Evolutionary conservation across 768 basidiomycete genomes (phyloP).

Genomic region (Leccinum boreale): DNA sequence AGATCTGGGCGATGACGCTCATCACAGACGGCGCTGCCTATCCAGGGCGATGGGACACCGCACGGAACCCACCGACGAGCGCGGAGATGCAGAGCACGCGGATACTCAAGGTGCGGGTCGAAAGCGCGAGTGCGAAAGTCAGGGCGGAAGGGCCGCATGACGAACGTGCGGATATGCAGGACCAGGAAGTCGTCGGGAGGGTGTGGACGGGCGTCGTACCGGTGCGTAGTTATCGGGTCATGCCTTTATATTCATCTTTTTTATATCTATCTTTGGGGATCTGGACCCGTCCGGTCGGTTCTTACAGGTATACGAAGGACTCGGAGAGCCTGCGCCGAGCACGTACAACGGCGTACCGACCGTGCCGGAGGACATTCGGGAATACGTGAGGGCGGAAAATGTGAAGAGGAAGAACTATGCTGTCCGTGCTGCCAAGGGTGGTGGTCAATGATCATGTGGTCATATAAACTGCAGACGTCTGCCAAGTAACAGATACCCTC

Average conservation of each 20-base stretch:
- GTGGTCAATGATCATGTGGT: constrained; percentile 28
- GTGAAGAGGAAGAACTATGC: constrained; percentile 24
- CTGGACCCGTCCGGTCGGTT: background rate
- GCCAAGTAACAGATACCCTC: background rate
- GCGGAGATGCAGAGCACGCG: constrained; percentile 23
- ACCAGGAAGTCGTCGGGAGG: constrained; percentile 11
- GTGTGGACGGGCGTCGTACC: constrained; percentile 28
- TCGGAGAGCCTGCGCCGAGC: constrained; percentile 24
- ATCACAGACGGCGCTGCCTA: constrained; percentile 20
- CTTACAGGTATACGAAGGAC: constrained; percentile 22
- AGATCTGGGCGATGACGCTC: constrained; percentile 23
- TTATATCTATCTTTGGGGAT: background rate
- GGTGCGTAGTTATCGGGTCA: constrained; percentile 5
- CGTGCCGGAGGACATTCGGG: constrained; percentile 20
- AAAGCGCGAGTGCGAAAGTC: constrained; percentile 23
- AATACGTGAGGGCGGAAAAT: constrained; percentile 21
- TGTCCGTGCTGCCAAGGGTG: constrained; percentile 23
- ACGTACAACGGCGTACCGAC: constrained; percentile 14
- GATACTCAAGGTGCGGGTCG: constrained; percentile 21
- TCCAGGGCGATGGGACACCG: constrained; percentile 20
- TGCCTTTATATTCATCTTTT: background rate
- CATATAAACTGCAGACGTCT: no score
- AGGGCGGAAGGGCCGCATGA: constrained; percentile 24
- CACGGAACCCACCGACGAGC: constrained; percentile 19
- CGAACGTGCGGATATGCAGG: constrained; percentile 13